Evolutionary conservation across 2,329 filamentous ascomycete genomes (phyloP).

Genomic region (Phialemoniopsis sp.): DNA sequence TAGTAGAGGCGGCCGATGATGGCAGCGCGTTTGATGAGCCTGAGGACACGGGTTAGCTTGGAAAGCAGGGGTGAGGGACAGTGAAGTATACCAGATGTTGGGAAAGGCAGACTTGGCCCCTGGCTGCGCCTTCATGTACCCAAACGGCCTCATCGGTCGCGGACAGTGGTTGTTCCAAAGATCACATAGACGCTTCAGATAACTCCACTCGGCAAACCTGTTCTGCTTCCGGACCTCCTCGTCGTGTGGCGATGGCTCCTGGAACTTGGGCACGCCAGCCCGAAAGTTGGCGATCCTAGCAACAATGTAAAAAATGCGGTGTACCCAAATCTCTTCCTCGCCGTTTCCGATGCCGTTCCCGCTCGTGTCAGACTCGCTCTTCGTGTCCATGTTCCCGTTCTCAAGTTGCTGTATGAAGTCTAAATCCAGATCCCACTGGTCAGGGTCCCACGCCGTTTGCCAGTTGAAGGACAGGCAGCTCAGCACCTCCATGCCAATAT

Average conservation of each 20-base stretch:
- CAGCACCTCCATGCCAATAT: constrained; percentile 85
- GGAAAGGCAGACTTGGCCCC: constrained; percentile 73
- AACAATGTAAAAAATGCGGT: constrained; percentile 83
- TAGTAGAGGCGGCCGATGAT: constrained; percentile 84
- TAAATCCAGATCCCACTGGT: constrained; percentile 85
- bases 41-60: constrained; percentile 20
- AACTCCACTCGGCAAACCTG: constrained; percentile 72
- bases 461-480: constrained; percentile 85
- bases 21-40: constrained; percentile 78
- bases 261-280: constrained; percentile 60
- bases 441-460: constrained; percentile 82
- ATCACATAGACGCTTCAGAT: constrained; percentile 77
- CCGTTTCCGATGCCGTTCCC: constrained; percentile 27
- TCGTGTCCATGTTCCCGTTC: constrained; percentile 6
- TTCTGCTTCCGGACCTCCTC: constrained; percentile 61
- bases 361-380: constrained; percentile 11
- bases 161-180: constrained; percentile 77
- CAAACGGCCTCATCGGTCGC: constrained; percentile 81
- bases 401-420: constrained; percentile 42
- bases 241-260: constrained; percentile 54
- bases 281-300: constrained; percentile 86
- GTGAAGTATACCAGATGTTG: constrained; percentile 68
- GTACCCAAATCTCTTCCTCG: constrained; percentile 80
- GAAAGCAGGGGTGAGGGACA: neutral
- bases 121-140: constrained; percentile 67